Base-by-base conservation (phyloP, 2,329 filamentous ascomycete species). In the Fusarium torulosum region DNA sequence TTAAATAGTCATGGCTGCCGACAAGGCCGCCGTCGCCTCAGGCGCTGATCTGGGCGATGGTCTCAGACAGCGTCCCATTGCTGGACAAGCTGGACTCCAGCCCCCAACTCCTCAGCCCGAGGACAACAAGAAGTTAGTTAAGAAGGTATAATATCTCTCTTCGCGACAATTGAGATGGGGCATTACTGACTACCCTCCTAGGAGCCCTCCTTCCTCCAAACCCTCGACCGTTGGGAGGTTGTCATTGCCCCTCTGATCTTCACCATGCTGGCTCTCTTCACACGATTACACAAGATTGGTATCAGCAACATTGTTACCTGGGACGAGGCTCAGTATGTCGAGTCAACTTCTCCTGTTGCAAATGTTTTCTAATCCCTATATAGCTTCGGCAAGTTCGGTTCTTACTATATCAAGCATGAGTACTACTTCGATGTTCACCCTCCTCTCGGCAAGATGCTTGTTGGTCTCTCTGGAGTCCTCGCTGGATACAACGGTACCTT, bases 401-500 rank as follows among this genome's bases (percentile, higher is more conserved):
- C 95, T 74, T 95, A 99, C 82, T 99, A 99, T 80, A 90, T 99
- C 77, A 97, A 99, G 81, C 93, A 95, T 79, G 96, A 99, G 81
- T 97, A 98, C 85, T 99, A 99, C 86, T 99, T 99, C 75, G 80
- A 82, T 69, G 91, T 96, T 59, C 93, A 97, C 80, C 96, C 96
- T 69, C 96, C 96, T 54, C 89, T 99, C 64, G 96, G 96, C 78
- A 99, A 99, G 85, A 98, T 99, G 89, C 89, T 99, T 57, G 95
- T 99, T 73, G 96, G 96, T 66, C 86, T 99, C 51, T 98, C 96
- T 8, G 96, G 96, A 77, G 97, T 96, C 77, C 86, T 99, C 64
- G 96, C 95, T 71, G 95, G 95, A 70, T 99, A 99, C 85, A 99
- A 99, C 83, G 96, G 96, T 59, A 96, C 95, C 6, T 99, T 99